Percentiles rank a stretch among this genome's conserved stretches.
Conservation (phyloP, 345 rosid species). For the Bruguiera sexangula region DNA sequence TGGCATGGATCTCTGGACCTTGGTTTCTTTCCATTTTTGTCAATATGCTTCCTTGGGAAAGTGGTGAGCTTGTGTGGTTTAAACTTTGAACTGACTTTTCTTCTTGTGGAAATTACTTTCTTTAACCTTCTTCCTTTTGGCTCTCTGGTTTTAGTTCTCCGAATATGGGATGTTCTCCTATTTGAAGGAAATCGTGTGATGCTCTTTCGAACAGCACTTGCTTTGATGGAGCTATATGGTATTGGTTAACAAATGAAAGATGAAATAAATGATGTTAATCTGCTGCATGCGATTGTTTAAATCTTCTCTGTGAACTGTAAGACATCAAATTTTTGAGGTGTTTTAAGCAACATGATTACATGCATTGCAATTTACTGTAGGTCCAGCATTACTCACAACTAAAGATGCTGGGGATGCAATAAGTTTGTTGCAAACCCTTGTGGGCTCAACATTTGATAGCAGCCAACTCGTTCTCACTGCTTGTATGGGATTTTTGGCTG, state of each 20-base stretch:
- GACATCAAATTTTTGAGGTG: neutral
- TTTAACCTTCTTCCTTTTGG: conserved; percentile 7
- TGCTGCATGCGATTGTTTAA: conserved; percentile 10
- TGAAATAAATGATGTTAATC: neutral
- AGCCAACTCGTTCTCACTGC: conserved; percentile 94
- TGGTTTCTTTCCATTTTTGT: conserved; percentile 97
- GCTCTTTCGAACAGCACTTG: conserved; percentile 91
- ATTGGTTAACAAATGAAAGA: conserved; percentile 15
- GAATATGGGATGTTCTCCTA: conserved; percentile 96
- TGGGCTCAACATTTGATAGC: conserved; percentile 94
- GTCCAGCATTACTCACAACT: conserved; percentile 83
- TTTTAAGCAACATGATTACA: conserved; percentile 9
- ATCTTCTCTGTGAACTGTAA: conserved; percentile 12
- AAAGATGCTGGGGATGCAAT: conserved; percentile 94
- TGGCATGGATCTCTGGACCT: conserved; percentile 91
- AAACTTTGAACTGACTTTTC: conserved; percentile 4
- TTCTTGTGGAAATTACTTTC: conserved; percentile 3
- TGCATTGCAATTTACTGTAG: conserved; percentile 32
- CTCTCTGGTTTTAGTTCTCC: conserved; percentile 57
- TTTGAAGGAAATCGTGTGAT: conserved; percentile 96
- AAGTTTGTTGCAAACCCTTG: conserved; percentile 75
- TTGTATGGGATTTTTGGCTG: conserved; percentile 74
- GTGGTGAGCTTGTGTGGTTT: conserved; percentile 47
- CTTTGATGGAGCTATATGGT: conserved; percentile 92
- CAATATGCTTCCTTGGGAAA: conserved; percentile 98